These are phyloP conservation scores for Gentiana straminea DNA, from an alignment of 257 asterid species.

Conservation along the genomic window DNA sequence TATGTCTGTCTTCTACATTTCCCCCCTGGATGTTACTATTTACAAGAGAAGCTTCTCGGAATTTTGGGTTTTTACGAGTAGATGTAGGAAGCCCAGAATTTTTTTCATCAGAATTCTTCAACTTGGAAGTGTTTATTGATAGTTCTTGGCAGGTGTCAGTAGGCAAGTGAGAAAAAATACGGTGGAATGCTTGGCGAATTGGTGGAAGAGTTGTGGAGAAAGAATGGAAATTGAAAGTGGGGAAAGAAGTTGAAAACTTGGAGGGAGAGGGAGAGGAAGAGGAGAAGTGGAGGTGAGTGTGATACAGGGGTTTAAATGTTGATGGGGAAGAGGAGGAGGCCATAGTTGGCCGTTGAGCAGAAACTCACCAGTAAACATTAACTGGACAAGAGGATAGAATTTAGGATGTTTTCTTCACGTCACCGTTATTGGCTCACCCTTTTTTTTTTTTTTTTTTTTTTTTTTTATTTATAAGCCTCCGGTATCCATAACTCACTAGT, in stretches of 20 bases:
- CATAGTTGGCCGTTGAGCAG: conserved; percentile 34
- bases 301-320: conserved; percentile 41
- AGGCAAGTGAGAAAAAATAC: conserved; percentile 15
- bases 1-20: conserved; percentile 34
- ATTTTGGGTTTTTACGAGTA: conserved; percentile 13
- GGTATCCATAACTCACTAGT: too few species aligned
- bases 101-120: conserved; percentile 15
- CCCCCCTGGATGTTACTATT: conserved; percentile 12
- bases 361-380: conserved; percentile 2
- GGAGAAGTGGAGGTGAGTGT: conserved; percentile 40
- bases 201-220: conserved; percentile 12
- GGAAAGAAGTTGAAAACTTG: conserved; percentile 26
- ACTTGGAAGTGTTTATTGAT: conserved; percentile 15
- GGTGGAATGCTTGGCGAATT: conserved; percentile 11
- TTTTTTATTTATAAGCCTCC: too few species aligned
- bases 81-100: conserved; percentile 35
- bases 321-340: conserved; percentile 25
- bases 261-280: conserved; percentile 36
- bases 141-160: conserved; percentile 9
- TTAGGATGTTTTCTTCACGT: background rate
- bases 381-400: conserved; percentile 1
- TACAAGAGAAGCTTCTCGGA: conserved; percentile 10
- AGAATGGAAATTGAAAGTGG: conserved; percentile 26
- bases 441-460: too few species aligned
- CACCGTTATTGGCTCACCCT: too few species aligned